phyloP scores from a whole-genome alignment of 768 basidiomycete genomes.

The Mycena leptocephala region DNA sequence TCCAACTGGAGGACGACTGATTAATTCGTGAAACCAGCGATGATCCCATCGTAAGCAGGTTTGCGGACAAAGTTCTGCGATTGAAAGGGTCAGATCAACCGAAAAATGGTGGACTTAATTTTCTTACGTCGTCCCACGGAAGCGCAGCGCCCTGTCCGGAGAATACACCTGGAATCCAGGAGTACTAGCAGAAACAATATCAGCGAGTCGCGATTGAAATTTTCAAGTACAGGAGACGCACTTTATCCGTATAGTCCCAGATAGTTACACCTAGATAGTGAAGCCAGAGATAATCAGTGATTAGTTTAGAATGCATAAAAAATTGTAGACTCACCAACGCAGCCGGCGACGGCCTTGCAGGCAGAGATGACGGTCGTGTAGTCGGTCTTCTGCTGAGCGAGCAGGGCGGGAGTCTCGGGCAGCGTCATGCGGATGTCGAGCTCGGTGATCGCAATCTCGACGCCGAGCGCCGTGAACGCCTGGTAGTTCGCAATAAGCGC shows the following conservation, averaged over 20 bases:
- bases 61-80: background rate
- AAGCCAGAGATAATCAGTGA: too few relatives aligned
- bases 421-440: slow-evolving; percentile 75
- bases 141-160: background rate
- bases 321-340: too few relatives aligned
- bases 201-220: too few relatives aligned
- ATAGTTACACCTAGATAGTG: too few relatives aligned
- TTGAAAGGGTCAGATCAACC: background rate
- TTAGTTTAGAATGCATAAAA: too few relatives aligned
- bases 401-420: slow-evolving; percentile 56
- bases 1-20: background rate
- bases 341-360: slow-evolving; percentile 61
- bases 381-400: slow-evolving; percentile 71
- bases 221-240: background rate
- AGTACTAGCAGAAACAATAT: background rate
- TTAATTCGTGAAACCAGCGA: background rate
- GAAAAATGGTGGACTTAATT: background rate
- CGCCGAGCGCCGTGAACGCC: slow-evolving; percentile 70
- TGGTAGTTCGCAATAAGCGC: slow-evolving; percentile 63
- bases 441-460: slow-evolving; percentile 80
- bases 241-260: slow-evolving; percentile 44
- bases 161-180: background rate
- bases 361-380: slow-evolving; percentile 70
- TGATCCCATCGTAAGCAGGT: background rate
- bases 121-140: background rate